A percentile compares a stretch with the other conserved stretches of the same genome.
Evolutionary conservation across 2,329 filamentous ascomycete genomes (phyloP).

Genomic region (Dactylellina parvicollis): DNA sequence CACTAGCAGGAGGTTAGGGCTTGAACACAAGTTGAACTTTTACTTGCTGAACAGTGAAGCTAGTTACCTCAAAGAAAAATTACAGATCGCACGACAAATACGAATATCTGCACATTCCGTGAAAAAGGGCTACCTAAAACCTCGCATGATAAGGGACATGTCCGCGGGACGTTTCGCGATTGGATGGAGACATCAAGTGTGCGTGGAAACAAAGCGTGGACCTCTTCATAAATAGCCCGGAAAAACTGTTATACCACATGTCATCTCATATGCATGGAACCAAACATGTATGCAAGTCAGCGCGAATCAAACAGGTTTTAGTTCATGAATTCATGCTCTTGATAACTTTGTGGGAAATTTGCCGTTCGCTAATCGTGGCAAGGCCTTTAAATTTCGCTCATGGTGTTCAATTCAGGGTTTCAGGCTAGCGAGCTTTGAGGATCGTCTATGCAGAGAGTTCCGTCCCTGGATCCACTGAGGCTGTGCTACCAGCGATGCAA

Average conservation of each 20-base stretch:
- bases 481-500: slow-evolving; percentile 23
- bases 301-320: slow-evolving; percentile 36
- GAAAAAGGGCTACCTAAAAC: background rate
- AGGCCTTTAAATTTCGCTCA: slow-evolving; percentile 3
- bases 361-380: slow-evolving; percentile 41
- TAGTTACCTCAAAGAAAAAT: no score
- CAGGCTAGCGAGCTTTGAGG: slow-evolving; percentile 6
- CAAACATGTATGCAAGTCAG: slow-evolving; percentile 8
- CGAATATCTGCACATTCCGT: no score
- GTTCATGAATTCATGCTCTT: background rate
- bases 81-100: no score
- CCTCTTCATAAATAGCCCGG: no score
- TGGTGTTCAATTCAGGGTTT: slow-evolving; percentile 9
- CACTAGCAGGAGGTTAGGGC: background rate
- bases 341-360: slow-evolving; percentile 12
- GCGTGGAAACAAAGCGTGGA: background rate
- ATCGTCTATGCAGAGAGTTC: slow-evolving; percentile 10
- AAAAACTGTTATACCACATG: no score
- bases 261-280: background rate
- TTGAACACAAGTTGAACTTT: background rate
- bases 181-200: slow-evolving; percentile 3
- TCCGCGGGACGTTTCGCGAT: slow-evolving; percentile 13
- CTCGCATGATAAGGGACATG: background rate
- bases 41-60: background rate
- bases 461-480: slow-evolving; percentile 49